Percentiles rank a stretch among this genome's conserved stretches.
These are phyloP conservation scores for Sporothrix variecibatus DNA, from an alignment of 2,329 filamentous ascomycete species.

Conservation along the genomic window DNA sequence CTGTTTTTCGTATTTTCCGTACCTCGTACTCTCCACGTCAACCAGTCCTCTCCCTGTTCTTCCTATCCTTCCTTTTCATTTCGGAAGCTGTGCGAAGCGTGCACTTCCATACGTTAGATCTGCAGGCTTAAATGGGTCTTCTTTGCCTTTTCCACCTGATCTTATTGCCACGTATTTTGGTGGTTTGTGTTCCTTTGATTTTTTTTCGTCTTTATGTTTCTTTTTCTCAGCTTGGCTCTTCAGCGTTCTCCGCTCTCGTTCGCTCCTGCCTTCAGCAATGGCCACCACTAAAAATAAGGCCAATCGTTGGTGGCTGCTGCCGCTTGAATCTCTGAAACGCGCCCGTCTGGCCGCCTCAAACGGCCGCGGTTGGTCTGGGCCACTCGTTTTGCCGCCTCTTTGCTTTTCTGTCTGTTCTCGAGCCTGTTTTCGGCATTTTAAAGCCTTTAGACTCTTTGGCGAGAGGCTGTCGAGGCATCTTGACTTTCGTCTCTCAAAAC, in stretches of 20 bases:
- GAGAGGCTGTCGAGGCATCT: neutral
- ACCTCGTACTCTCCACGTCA: conserved; percentile 6
- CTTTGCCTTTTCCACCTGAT: neutral
- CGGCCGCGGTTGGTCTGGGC: neutral
- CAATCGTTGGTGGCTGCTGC: conserved; percentile 16
- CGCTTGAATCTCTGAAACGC: conserved; percentile 26
- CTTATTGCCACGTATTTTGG: neutral
- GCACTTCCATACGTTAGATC: conserved; percentile 13
- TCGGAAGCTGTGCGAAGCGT: neutral
- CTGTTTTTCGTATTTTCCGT: neutral
- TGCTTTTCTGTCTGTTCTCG: neutral
- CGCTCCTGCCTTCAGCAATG: neutral
- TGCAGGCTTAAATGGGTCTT: conserved; percentile 23
- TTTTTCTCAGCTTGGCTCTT: neutral
- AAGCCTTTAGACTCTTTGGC: neutral
- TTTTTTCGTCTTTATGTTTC: neutral
- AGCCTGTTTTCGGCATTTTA: neutral
- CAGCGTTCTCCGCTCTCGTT: neutral
- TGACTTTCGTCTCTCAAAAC: neutral
- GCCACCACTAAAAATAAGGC: neutral
- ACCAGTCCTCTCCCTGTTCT: neutral
- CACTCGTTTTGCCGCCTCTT: conserved; percentile 1
- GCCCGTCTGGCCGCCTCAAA: conserved; percentile 14
- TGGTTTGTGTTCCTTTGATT: neutral
- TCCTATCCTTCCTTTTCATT: neutral